Conservation (phyloP, 192 early-diverging fungal species). For the Coemansia sp. region DNA sequence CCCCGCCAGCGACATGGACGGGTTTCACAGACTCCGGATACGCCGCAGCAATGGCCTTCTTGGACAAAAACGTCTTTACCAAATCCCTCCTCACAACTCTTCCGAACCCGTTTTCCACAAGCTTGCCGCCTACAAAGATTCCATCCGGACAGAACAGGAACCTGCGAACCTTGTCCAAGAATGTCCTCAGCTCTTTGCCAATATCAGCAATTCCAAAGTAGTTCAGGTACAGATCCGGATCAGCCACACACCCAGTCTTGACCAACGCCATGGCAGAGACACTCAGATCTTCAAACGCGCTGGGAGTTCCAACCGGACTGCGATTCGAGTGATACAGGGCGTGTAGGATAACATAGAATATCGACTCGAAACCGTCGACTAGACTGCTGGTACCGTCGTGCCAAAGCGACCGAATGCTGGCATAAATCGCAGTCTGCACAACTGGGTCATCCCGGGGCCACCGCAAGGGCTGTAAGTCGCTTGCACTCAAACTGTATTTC, state of each 20-base stretch:
- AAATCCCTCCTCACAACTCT: neutral
- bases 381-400: neutral
- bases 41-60: neutral
- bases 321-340: neutral
- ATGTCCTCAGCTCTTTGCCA: neutral
- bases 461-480: neutral
- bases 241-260: slow-evolving; percentile 5
- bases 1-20: neutral
- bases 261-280: neutral
- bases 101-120: neutral
- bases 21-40: neutral
- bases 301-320: neutral
- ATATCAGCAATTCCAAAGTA: neutral
- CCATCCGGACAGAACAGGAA: slow-evolving; percentile 3
- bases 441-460: neutral
- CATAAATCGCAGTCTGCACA: slow-evolving; percentile 5
- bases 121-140: neutral
- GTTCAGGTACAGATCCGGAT: neutral
- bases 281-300: neutral
- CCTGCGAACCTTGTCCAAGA: neutral
- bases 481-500: neutral
- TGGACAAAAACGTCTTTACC: neutral
- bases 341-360: slow-evolving; percentile 20
- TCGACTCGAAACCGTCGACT: slow-evolving; percentile 19
- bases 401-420: slow-evolving; percentile 15